Conservation (phyloP, 805 yeast species). For the Lipomyces kockii region DNA sequence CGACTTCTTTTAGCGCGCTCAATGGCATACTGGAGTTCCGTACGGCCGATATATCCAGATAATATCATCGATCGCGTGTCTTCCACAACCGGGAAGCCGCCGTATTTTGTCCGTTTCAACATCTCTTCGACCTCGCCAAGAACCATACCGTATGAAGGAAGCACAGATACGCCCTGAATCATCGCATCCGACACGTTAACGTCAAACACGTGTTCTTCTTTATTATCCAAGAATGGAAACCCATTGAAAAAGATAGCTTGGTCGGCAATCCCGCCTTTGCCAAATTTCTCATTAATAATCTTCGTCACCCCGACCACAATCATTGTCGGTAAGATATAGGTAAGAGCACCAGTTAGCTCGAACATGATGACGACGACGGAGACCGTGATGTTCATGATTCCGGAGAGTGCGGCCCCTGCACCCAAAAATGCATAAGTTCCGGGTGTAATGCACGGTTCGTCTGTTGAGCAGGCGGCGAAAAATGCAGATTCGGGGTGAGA, state of each 20-base stretch:
- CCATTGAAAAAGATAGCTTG: conserved; percentile 91
- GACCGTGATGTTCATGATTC: conserved; percentile 89
- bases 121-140: conserved; percentile 37
- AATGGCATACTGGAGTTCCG: conserved; percentile 39
- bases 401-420: conserved; percentile 93
- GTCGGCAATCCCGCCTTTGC: conserved; percentile 91
- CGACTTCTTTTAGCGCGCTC: conserved; percentile 18
- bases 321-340: conserved; percentile 94
- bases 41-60: conserved; percentile 44
- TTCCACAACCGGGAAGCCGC: conserved; percentile 49
- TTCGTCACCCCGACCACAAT: conserved; percentile 89
- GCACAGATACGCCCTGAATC: conserved; percentile 49
- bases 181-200: conserved; percentile 63
- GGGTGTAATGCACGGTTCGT: conserved; percentile 72
- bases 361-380: conserved; percentile 95
- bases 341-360: conserved; percentile 92
- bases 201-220: conserved; percentile 67
- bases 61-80: conserved; percentile 38
- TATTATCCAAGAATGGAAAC: conserved; percentile 73
- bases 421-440: conserved; percentile 96
- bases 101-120: conserved; percentile 36
- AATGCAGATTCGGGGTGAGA: conserved; percentile 47
- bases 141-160: conserved; percentile 36
- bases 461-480: conserved; percentile 50
- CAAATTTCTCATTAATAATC: conserved; percentile 74